Conservation (phyloP, 2,329 filamentous ascomycete genomes). For the Coccinonectria pachysandricola region DNA sequence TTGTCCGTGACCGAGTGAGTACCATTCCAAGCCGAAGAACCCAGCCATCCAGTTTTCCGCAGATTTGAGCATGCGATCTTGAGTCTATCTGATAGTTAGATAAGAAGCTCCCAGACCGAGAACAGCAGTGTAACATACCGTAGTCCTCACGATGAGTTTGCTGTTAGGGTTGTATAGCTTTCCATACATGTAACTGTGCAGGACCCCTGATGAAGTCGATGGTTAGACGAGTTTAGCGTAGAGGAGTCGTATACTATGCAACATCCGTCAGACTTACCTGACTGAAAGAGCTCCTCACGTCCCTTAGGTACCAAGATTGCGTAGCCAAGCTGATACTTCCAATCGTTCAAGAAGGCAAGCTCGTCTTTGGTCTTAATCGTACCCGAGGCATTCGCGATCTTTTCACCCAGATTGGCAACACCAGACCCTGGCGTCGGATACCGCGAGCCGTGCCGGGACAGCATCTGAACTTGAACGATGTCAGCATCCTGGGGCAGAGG, state of each 20-base stretch:
- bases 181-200: conserved; percentile 65
- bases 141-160: conserved; percentile 65
- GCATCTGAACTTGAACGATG: conserved; percentile 61
- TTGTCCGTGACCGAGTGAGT: conserved; percentile 4
- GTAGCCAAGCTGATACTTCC: conserved; percentile 57
- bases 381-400: conserved; percentile 43
- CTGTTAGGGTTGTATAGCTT: conserved; percentile 60
- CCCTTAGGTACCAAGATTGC: conserved; percentile 66
- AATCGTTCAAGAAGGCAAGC: conserved; percentile 57
- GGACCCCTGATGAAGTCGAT: conserved; percentile 38
- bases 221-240: too few species aligned
- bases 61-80: conserved; percentile 67
- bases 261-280: too few species aligned
- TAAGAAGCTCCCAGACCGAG: too few species aligned
- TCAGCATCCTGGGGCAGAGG: conserved; percentile 55
- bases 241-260: too few species aligned
- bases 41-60: conserved; percentile 71
- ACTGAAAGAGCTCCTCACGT: conserved; percentile 62
- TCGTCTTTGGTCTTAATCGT: conserved; percentile 46
- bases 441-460: conserved; percentile 62
- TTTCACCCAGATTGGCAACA: conserved; percentile 44
- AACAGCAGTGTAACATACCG: conserved; percentile 26
- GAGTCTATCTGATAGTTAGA: conserved; percentile 37
- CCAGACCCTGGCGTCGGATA: conserved; percentile 57
- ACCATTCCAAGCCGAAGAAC: conserved; percentile 67